Percentiles rank a stretch among this genome's conserved stretches.
Evolutionary conservation across 1,284 basidiomycete species (phyloP).

Genomic region (Ustilago lituana): DNA sequence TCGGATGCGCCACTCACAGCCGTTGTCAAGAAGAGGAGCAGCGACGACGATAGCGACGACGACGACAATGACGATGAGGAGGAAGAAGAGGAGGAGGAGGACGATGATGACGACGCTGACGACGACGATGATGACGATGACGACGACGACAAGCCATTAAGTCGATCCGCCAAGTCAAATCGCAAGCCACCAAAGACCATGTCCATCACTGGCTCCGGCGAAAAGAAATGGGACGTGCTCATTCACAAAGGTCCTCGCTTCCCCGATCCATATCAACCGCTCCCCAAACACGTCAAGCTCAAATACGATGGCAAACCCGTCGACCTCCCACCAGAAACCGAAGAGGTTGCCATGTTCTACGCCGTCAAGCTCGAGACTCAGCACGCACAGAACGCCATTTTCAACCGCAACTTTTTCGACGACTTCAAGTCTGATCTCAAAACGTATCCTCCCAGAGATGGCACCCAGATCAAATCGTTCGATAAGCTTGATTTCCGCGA

Average conservation of each 20-base stretch:
- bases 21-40: constrained; percentile 40
- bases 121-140: constrained; percentile 60
- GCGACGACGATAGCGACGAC: constrained; percentile 24
- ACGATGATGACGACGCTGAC: constrained; percentile 46
- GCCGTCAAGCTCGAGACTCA: constrained; percentile 91
- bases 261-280: constrained; percentile 88
- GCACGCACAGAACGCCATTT: constrained; percentile 86
- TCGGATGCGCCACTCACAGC: constrained; percentile 52
- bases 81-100: constrained; percentile 40
- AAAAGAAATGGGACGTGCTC: constrained; percentile 84
- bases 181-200: constrained; percentile 43
- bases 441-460: constrained; percentile 80
- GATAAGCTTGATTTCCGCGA: constrained; percentile 90
- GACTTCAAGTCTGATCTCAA: constrained; percentile 85
- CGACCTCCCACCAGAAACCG: constrained; percentile 82
- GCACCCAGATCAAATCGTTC: constrained; percentile 80
- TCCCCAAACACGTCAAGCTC: constrained; percentile 89
- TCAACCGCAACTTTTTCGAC: constrained; percentile 95
- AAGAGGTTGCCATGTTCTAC: constrained; percentile 98
- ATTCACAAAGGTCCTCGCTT: constrained; percentile 95
- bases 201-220: constrained; percentile 53
- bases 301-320: constrained; percentile 88
- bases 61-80: constrained; percentile 43
- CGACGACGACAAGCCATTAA: constrained; percentile 71
- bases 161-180: constrained; percentile 20